Percentiles rank a stretch among this genome's conserved stretches.
Conservation (phyloP, 768 basidiomycete species). For the Melanogaster broomeanus region DNA sequence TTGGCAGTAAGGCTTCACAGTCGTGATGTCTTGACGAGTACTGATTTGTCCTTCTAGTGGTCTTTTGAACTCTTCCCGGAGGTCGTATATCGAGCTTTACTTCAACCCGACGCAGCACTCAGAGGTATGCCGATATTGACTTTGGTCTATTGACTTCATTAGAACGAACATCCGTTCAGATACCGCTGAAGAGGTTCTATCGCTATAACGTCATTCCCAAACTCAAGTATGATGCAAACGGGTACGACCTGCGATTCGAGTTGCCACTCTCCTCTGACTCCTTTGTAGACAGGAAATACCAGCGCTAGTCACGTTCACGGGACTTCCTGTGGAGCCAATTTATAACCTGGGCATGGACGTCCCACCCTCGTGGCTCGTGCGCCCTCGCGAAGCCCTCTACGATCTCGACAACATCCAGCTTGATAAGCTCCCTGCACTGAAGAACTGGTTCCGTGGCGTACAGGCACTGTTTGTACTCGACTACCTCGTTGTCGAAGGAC, state of each 20-base stretch:
- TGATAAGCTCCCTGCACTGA: constrained; percentile 55
- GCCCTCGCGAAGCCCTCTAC: constrained; percentile 83
- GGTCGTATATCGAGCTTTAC: constrained; percentile 72
- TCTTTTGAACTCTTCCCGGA: constrained; percentile 52
- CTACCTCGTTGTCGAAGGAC: constrained; percentile 91
- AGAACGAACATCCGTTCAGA: constrained; percentile 39
- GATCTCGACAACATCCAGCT: constrained; percentile 97
- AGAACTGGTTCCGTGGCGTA: constrained; percentile 54
- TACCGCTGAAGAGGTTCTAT: constrained; percentile 93
- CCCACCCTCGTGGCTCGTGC: constrained; percentile 89
- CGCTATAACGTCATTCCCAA: constrained; percentile 66
- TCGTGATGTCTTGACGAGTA: neutral
- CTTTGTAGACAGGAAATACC: constrained; percentile 56
- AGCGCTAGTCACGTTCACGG: constrained; percentile 62
- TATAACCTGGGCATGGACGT: constrained; percentile 95
- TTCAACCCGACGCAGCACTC: constrained; percentile 67
- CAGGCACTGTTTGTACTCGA: constrained; percentile 87
- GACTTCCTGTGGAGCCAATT: constrained; percentile 82
- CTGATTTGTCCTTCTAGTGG: constrained; percentile 11
- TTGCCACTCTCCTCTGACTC: constrained; percentile 2
- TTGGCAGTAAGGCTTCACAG: constrained; percentile 56
- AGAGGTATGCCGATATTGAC: constrained; percentile 53
- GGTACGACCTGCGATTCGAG: constrained; percentile 43
- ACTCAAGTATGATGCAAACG: constrained; percentile 64
- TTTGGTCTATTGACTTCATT: neutral